phyloP scores from a whole-genome alignment of 352 stramenopile species.

The Globisporangium nagaii region DNA sequence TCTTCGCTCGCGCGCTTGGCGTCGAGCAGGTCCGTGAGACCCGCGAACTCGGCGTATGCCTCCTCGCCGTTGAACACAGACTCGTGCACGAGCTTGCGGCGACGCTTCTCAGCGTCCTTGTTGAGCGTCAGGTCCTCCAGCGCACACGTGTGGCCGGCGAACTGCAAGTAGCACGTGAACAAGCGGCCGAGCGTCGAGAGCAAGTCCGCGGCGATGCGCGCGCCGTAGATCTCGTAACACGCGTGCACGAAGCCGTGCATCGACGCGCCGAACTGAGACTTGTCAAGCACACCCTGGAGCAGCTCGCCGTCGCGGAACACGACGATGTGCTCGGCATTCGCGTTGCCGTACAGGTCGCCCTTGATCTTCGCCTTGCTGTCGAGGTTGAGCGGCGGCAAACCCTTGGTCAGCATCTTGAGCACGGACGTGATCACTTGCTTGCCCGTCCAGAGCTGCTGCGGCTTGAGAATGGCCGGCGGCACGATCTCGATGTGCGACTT shows the following conservation, averaged over 20 bases:
- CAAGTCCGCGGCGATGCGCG: conserved; percentile 77
- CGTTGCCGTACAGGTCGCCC: conserved; percentile 91
- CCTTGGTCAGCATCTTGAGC: conserved; percentile 92
- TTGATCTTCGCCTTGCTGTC: conserved; percentile 97
- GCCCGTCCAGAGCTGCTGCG: conserved; percentile 96
- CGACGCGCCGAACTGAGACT: conserved; percentile 97
- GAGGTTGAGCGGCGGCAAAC: conserved; percentile 87
- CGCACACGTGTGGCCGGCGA: conserved; percentile 97
- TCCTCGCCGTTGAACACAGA: conserved; percentile 78
- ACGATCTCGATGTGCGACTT: conserved; percentile 92
- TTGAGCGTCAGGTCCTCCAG: conserved; percentile 99
- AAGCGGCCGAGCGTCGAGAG: conserved; percentile 86
- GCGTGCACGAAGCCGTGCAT: conserved; percentile 98
- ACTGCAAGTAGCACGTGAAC: conserved; percentile 98
- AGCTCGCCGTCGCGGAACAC: conserved; percentile 95
- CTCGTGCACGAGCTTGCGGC: conserved; percentile 86
- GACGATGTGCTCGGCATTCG: conserved; percentile 95
- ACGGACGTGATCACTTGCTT: conserved; percentile 99
- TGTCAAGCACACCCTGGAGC: conserved; percentile 97
- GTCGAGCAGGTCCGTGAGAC: conserved; percentile 59
- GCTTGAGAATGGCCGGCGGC: conserved; percentile 97
- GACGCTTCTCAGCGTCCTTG: conserved; percentile 87
- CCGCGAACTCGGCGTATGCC: conserved; percentile 81
- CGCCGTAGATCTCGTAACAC: conserved; percentile 90
- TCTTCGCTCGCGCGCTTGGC: conserved; percentile 51